Evolutionary conservation across 2,329 filamentous ascomycete species (phyloP), one percentile per base, ranked within the genome.

Genomic region (Pyrenophora teres): DNA sequence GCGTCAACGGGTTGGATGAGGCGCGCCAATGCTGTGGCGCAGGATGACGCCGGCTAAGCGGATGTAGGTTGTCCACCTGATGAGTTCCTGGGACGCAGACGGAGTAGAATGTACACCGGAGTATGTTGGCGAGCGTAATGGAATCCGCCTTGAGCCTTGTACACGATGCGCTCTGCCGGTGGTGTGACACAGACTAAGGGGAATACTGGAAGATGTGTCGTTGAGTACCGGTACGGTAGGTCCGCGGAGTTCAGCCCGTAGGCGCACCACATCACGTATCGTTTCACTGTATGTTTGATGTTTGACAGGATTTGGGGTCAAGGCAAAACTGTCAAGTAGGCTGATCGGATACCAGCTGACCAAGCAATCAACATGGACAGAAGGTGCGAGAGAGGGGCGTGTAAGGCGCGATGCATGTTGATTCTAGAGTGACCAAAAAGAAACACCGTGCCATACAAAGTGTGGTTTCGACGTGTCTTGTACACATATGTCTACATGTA

Each of bases 401-500:
- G 23, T 25, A 6, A 25, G 23, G 23, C 23, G 23, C 23, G 23
- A 25, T 23, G 21, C 4, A 23, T 23, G 7, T 9, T 7, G 23
- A 25, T 25, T 25, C 6, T 9, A 25, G 21, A 23, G 23, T 25
- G 4, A 25, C 23, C 4, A 23, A 25, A 6, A 25, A 25, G 7
- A 25, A 25, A 6, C 2, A 25, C 7, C 10, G 13, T 19, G 25
- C n/a, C 25, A 10, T 2, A 15, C 25, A 31, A 32, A 4, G 25
- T 13, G 40, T 18, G 21, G 44, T 43, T 54, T 46, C 48, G 51
- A 50, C 44, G 45, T 40, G 36, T 55, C 41, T 54, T 58, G 43
- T 60, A 60, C 57, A 60, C 40, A 47, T 51, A 52, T 46, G 46
- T 56, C 48, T 61, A 63, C 59, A 63, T 50, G 56, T 39, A 52